Evolutionary conservation across 169 alveolate species (phyloP), one percentile per base, ranked within the genome.

Genomic region (Cryptosporidium tyzzeri): DNA sequence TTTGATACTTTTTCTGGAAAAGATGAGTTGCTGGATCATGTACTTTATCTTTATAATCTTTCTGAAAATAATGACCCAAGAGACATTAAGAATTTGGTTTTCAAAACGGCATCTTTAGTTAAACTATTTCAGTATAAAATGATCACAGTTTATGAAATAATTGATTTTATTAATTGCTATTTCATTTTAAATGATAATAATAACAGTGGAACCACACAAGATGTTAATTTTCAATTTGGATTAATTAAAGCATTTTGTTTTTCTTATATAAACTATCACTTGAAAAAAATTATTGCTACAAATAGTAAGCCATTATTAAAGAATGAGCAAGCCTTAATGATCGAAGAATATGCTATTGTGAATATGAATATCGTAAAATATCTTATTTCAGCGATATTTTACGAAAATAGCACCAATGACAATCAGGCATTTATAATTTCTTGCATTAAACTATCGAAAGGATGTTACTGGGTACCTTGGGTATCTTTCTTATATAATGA

Each of bases 381-480:
- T 73, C 29, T 51, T 7, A 37, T 55, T 53, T 73, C 70, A 51
- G 37, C 70, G 1, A 33, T 23, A 33, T 73, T 73, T 37, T 73
- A 53, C 35, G 86, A 73, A 51, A 73, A 73, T 39, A 73, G 31
- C 33, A 4, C 39, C 4, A 73, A 73, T 39, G 86, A 73, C 0
- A 73, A 33, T 33, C 86, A 73, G 51, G 51, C 55, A 23, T 73
- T 53, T n/a, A 73, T 73, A 3, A 53, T 73, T 73, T 73, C 86
- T 18, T 31, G 71, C 23, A 53, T 55, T 3, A 35, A 31, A 35
- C 45, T 73, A 37, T 51, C 37, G 33, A 73, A 31, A 21, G 86
- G 86, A n/a, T 53, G n/a, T 59, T 73, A 37, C 55, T 73, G 86
- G 86, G 86, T 73, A 18, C 86, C 86, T 1, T 73, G 86, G 86